phyloP scores from a whole-genome alignment of 2,329 filamentous ascomycete species.

The Trichothecium roseum region DNA sequence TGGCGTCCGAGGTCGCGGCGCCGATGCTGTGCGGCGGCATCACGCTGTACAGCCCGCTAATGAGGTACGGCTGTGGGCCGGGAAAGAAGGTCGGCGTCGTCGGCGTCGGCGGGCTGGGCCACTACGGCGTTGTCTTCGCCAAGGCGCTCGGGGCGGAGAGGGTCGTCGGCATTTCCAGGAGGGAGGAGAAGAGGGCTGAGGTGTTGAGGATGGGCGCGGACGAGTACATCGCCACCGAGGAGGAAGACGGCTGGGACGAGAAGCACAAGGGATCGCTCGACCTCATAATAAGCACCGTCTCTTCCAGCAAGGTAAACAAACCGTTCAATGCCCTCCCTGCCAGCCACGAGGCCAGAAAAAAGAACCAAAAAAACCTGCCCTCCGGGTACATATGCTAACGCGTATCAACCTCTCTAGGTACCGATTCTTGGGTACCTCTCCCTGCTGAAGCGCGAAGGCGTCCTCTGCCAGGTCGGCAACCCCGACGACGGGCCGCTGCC shows the following conservation, averaged over 20 bases:
- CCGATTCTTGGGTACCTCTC: constrained; percentile 50
- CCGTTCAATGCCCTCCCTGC: too few species aligned
- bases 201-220: constrained; percentile 48
- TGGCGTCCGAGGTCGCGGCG: constrained; percentile 32
- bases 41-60: constrained; percentile 54
- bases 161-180: constrained; percentile 49
- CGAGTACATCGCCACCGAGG: constrained; percentile 28
- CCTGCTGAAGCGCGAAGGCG: constrained; percentile 47
- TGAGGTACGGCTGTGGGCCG: constrained; percentile 51
- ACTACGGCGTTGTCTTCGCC: constrained; percentile 59
- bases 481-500: constrained; percentile 13
- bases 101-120: constrained; percentile 57
- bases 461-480: constrained; percentile 52
- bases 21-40: constrained; percentile 65
- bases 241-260: constrained; percentile 43
- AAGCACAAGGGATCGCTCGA: constrained; percentile 41
- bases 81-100: constrained; percentile 58
- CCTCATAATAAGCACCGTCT: constrained; percentile 48
- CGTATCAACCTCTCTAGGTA: constrained; percentile 49
- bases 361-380: constrained; percentile 38
- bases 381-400: constrained; percentile 23
- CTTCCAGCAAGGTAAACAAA: too few species aligned
- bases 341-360: constrained; percentile 46
- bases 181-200: constrained; percentile 40
- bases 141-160: constrained; percentile 53